phyloP scores from a whole-genome alignment of 176 grass and related monocot species.

The Avena insularis region DNA sequence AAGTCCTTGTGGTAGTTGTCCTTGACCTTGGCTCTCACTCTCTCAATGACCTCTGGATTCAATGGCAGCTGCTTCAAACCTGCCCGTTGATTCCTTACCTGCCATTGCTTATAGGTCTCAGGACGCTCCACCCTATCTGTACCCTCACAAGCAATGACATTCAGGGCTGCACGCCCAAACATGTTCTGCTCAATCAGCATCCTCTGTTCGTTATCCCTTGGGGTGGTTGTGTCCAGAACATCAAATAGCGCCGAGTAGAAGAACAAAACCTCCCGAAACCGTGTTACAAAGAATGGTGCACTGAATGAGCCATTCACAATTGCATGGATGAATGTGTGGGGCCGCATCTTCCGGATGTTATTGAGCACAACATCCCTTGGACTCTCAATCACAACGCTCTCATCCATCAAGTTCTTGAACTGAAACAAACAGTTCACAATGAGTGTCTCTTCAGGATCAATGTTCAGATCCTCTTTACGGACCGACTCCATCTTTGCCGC shows the following conservation, averaged over 20 bases:
- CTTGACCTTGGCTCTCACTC: conserved; percentile 57
- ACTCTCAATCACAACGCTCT: conserved; percentile 73
- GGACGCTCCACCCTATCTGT: conserved; percentile 78
- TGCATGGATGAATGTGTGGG: conserved; percentile 64
- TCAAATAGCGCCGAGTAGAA: conserved; percentile 79
- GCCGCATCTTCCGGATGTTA: conserved; percentile 67
- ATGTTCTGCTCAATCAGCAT: conserved; percentile 77
- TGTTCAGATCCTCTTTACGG: conserved; percentile 53
- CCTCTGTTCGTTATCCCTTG: conserved; percentile 71
- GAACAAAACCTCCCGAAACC: conserved; percentile 81
- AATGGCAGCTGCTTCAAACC: conserved; percentile 76
- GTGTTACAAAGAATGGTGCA: conserved; percentile 83
- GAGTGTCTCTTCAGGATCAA: conserved; percentile 68
- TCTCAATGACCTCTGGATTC: conserved; percentile 52
- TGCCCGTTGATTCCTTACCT: conserved; percentile 73
- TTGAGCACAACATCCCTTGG: conserved; percentile 70
- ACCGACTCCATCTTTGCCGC: conserved; percentile 62
- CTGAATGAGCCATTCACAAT: conserved; percentile 75
- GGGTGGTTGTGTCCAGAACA: conserved; percentile 73
- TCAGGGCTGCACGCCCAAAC: conserved; percentile 66
- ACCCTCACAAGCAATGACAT: conserved; percentile 80
- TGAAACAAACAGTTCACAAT: conserved; percentile 69
- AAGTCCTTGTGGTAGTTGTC: conserved; percentile 78
- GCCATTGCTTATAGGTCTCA: conserved; percentile 93
- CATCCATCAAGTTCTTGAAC: conserved; percentile 80